phyloP scores from a whole-genome alignment of 495 filamentous ascomycete genomes.

The Halenospora varia region DNA sequence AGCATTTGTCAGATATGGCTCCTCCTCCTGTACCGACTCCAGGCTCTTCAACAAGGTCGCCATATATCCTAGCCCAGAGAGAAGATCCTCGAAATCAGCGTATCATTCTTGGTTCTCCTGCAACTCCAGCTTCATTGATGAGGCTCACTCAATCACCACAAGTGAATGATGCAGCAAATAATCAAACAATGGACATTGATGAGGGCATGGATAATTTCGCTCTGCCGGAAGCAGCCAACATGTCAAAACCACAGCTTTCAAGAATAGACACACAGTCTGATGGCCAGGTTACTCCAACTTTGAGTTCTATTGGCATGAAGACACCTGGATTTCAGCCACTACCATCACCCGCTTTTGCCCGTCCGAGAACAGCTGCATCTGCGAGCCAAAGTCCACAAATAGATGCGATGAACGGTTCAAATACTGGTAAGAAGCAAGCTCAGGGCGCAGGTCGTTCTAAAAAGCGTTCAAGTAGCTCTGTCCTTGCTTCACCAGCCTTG shows the following conservation, averaged over 20 bases:
- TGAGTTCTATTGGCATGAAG: slow-evolving; percentile 30
- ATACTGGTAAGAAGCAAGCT: slow-evolving; percentile 34
- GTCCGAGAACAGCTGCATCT: slow-evolving; percentile 36
- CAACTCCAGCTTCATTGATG: slow-evolving; percentile 85
- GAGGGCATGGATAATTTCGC: slow-evolving; percentile 25
- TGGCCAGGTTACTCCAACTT: slow-evolving; percentile 30
- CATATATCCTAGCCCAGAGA: slow-evolving; percentile 31
- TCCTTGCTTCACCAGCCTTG: slow-evolving; percentile 74
- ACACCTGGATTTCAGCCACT: slow-evolving; percentile 37
- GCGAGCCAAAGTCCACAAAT: slow-evolving; percentile 51
- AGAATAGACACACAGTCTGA: slow-evolving; percentile 41
- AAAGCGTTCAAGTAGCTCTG: slow-evolving; percentile 77
- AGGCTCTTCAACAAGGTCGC: slow-evolving; percentile 43
- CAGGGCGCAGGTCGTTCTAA: slow-evolving; percentile 45
- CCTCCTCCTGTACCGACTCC: slow-evolving; percentile 50
- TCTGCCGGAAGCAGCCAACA: slow-evolving; percentile 25
- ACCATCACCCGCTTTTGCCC: slow-evolving; percentile 41
- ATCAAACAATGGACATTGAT: slow-evolving; percentile 21
- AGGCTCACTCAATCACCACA: slow-evolving; percentile 24
- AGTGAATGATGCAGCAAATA: background rate
- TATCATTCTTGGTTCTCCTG: slow-evolving; percentile 43
- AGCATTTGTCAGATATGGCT: slow-evolving; percentile 53
- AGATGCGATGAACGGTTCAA: slow-evolving; percentile 26
- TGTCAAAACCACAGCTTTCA: slow-evolving; percentile 33
- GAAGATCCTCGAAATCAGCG: slow-evolving; percentile 3